These are phyloP conservation scores for Saccharomyces cerevisiae DNA, from an alignment of 805 yeast genomes.

Conservation along the genomic window DNA sequence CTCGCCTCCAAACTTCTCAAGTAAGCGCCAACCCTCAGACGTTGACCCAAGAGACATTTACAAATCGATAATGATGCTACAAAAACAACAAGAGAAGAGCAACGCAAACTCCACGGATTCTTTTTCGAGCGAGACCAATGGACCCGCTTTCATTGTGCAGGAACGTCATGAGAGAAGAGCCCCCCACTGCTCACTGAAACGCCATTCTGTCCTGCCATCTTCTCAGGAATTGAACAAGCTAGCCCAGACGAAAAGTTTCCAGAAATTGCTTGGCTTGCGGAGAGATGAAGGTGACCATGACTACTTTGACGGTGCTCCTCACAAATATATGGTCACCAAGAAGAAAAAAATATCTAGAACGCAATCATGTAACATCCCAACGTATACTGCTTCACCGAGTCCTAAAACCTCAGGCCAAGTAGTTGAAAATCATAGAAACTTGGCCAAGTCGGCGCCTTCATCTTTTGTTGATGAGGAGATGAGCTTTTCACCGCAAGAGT, in stretches of 20 bases:
- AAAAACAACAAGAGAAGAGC: constrained; percentile 36
- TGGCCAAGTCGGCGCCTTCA: neutral
- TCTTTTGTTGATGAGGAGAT: neutral
- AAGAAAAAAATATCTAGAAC: neutral
- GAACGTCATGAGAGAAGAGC: constrained; percentile 42
- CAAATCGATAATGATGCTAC: constrained; percentile 72
- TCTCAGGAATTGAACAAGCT: neutral
- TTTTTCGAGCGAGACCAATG: constrained; percentile 39
- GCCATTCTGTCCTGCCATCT: neutral
- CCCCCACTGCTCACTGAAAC: neutral
- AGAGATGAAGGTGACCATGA: neutral
- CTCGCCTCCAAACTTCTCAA: constrained; percentile 21
- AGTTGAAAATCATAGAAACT: neutral
- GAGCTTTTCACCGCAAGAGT: neutral
- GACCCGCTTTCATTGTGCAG: constrained; percentile 65
- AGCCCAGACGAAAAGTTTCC: neutral
- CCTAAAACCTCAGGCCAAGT: neutral
- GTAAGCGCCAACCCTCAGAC: constrained; percentile 31
- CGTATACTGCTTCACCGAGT: neutral
- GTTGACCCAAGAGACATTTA: constrained; percentile 74
- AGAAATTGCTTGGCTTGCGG: neutral
- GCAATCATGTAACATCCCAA: neutral
- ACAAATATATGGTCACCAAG: neutral
- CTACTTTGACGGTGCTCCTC: neutral
- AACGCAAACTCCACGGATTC: constrained; percentile 1